Percentiles rank a stretch among this genome's conserved stretches.
These are phyloP conservation scores for Triangularia setosa DNA, from an alignment of 2,329 filamentous ascomycete species.

Conservation along the genomic window DNA sequence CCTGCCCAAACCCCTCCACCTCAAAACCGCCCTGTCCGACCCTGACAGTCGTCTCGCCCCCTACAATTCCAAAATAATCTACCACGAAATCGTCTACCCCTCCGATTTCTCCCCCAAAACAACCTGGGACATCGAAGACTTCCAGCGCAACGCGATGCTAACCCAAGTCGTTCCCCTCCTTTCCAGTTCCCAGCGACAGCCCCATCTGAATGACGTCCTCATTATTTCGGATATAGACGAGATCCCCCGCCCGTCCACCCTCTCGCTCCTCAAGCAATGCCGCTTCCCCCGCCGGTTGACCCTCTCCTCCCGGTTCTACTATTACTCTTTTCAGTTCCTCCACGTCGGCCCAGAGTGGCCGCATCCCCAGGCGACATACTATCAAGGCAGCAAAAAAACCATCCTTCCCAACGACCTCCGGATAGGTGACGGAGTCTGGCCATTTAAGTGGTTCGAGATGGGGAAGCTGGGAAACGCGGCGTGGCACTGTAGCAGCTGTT, in stretches of 20 bases:
- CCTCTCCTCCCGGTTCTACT: slow-evolving; percentile 50
- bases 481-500: slow-evolving; percentile 63
- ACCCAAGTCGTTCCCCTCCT: slow-evolving; percentile 52
- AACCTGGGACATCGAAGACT: slow-evolving; percentile 50
- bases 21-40: slow-evolving; percentile 48
- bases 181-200: slow-evolving; percentile 34
- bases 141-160: slow-evolving; percentile 55
- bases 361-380: slow-evolving; percentile 59
- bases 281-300: slow-evolving; percentile 50
- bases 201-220: slow-evolving; percentile 50
- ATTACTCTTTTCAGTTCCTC: slow-evolving; percentile 52
- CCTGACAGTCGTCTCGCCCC: slow-evolving; percentile 39
- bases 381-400: slow-evolving; percentile 43
- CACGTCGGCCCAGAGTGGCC: slow-evolving; percentile 46
- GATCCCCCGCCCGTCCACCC: slow-evolving; percentile 49
- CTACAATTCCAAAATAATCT: slow-evolving; percentile 59
- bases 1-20: slow-evolving; percentile 49
- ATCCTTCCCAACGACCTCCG: slow-evolving; percentile 53
- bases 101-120: slow-evolving; percentile 35
- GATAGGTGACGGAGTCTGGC: slow-evolving; percentile 41
- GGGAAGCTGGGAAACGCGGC: slow-evolving; percentile 46
- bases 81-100: slow-evolving; percentile 49
- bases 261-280: slow-evolving; percentile 48
- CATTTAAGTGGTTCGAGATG: slow-evolving; percentile 40
- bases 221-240: slow-evolving; percentile 60